These are phyloP conservation scores for Apium graveolens DNA, from an alignment of 129 eudicot genomes.

Conservation along the genomic window DNA sequence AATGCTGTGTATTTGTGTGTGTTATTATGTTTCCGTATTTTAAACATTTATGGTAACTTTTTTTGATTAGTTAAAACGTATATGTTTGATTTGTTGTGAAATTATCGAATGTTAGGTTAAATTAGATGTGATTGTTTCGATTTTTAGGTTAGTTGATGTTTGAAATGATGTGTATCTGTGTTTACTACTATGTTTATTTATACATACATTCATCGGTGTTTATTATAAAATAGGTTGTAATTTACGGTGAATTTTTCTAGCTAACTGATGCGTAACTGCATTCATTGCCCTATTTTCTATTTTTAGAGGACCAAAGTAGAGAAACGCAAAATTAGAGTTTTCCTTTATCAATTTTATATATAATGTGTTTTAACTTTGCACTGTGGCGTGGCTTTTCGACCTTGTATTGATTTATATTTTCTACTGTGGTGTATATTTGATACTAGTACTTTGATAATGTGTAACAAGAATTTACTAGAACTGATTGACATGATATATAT, in stretches of 20 bases:
- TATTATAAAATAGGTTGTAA: not conserved
- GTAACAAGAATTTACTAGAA: not conserved
- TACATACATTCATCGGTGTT: too few species aligned
- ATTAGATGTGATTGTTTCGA: not conserved
- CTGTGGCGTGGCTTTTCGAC: not conserved
- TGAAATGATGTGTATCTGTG: not conserved
- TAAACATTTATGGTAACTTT: not conserved
- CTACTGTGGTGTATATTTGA: not conserved
- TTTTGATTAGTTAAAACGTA: not conserved
- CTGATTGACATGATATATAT: not conserved
- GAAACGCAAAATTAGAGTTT: not conserved
- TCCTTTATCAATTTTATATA: not conserved
- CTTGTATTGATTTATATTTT: not conserved
- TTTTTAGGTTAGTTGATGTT: not conserved
- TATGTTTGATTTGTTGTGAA: not conserved
- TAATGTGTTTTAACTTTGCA: not conserved
- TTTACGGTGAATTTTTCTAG: not conserved
- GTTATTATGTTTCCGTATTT: not conserved
- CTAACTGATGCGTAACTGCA: not conserved
- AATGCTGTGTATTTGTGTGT: not conserved
- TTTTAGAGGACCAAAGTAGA: not conserved
- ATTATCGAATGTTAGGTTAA: not conserved
- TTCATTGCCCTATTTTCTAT: not conserved
- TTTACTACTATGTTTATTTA: not conserved
- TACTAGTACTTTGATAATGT: not conserved